Evolutionary conservation across 2,329 filamentous ascomycete genomes (phyloP), one percentile per base, ranked within the genome.

Genomic region (Tolypocladium paradoxum): DNA sequence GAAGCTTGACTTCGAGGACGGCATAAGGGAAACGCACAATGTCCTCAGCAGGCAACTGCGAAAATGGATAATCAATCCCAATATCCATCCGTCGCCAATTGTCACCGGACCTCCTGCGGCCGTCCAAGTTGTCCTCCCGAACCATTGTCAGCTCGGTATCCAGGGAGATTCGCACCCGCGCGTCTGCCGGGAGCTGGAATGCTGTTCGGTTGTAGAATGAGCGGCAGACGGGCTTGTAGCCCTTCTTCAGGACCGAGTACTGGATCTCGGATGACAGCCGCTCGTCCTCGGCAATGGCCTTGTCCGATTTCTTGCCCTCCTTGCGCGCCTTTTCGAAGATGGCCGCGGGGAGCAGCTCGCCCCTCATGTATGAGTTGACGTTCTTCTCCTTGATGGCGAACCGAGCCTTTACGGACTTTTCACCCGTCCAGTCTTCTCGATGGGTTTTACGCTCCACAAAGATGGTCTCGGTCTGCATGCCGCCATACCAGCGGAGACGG

Each of bases 71-170:
- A 68, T 99, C 93, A 56, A 99, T 90, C 5, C 93, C 93, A 65
- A 99, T 97, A 67, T 99, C 93, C 84, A 87, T 97, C 45, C 93
- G 84, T 55, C 93, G 82, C 93, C 93, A 99, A 72, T 97, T 96
- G 60, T 91, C 79, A 22, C 92, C 93, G 6, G 84, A 77, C 49
- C 93, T 82, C 53, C 71, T 74, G 49, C 77, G 79, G 45, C 90
- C 92, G 64, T 96, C 91, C 38, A 96, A 72, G 64, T 97, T 97
- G 68, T 99, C 93, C 69, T 99, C 93, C 29, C 93, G 88, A 48
- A 88, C 77, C 90, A 99, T 95, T 35, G 89, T 91, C 53, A 99
- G 78, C 68, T 99, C 93, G 0, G 93, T 97, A 66, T 99, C 93
- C 18, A 99, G 82, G 1, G 93, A 97, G 60, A 99, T 95, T 65